Evolutionary conservation across 352 stramenopile genomes (phyloP), one percentile per base, ranked within the genome.

Genomic region (Aphanomyces astaci): DNA sequence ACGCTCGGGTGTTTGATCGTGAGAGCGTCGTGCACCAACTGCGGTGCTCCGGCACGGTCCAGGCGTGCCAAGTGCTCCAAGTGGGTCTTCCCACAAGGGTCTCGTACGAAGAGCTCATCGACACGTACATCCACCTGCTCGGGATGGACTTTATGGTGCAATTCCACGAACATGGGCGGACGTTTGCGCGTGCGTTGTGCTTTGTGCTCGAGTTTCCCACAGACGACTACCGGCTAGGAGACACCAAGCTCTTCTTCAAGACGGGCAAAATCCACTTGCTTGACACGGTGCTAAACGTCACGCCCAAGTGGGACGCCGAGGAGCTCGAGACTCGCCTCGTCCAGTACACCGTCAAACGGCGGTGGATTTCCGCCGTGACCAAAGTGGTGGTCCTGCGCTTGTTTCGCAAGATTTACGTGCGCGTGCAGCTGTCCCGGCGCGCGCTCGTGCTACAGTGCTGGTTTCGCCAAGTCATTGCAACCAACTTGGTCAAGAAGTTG

Each of bases 181-280:
- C 92, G 19, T 93, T 95, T 57, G 92, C 86, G 1, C 79, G 92
- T 62, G 83, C 83, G 9, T 86, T 95, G 67, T 65, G 93, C 28
- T 85, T 75, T 55, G 82, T 79, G 43, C 90, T 90, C 63, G 74
- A 86, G 39, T 90, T 95, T 57, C 84, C 85, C 2, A 87, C 82
- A 0, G 77, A 74, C 1, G 84, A 82, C 0, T 95, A 91, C 63
- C 81, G 82, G 1, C 74, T 95, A 27, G 87, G 87, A 66, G 80
- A 89, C 48, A 88, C 82, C 2, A 82, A 82, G 3, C 62, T 92
- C 9, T 95, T 96, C 51, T 96, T 96, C 73, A 81, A 82, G 5
- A 90, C 87, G 22, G 87, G 56, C 7, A 94, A 94, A 67, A 92
- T 94, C 56, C 83, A 91, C 57, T 55, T 94, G 43, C 67, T 94